Evolutionary conservation across 1,139 yeast species (phyloP).

Genomic region (Zygotorulaspora mrakii): DNA sequence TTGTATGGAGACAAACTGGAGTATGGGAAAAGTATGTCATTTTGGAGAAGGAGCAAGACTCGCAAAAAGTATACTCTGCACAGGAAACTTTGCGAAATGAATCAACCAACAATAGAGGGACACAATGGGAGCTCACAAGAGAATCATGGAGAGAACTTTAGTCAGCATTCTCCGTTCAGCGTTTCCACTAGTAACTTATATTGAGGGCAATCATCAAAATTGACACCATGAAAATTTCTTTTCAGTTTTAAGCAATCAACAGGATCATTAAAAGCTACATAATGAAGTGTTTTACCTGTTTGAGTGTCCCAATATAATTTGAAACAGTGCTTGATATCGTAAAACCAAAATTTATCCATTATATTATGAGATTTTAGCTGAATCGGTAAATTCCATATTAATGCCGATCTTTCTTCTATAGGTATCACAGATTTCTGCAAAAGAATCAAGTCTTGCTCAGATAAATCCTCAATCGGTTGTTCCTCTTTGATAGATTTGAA

Average conservation of each 20-base stretch:
- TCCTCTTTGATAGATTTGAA: slow-evolving; percentile 10
- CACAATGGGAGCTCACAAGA: slow-evolving; percentile 57
- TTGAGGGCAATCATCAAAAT: slow-evolving; percentile 17
- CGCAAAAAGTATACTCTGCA: slow-evolving; percentile 14
- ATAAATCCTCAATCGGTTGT: background rate
- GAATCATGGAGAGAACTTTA: slow-evolving; percentile 64
- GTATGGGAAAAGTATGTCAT: slow-evolving; percentile 86
- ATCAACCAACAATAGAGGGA: slow-evolving; percentile 23
- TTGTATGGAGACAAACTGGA: slow-evolving; percentile 73
- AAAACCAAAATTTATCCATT: slow-evolving; percentile 30
- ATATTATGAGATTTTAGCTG: slow-evolving; percentile 18
- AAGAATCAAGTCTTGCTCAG: slow-evolving; percentile 5
- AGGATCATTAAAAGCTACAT: slow-evolving; percentile 25
- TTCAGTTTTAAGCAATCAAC: slow-evolving; percentile 28
- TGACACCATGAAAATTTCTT: slow-evolving; percentile 32
- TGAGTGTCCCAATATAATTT: slow-evolving; percentile 25
- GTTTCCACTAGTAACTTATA: slow-evolving; percentile 22
- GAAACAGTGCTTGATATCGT: slow-evolving; percentile 30
- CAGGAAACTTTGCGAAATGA: slow-evolving; percentile 22
- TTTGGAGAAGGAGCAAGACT: slow-evolving; percentile 43
- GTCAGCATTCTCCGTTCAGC: slow-evolving; percentile 5
- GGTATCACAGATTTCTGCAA: slow-evolving; percentile 15
- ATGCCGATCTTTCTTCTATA: slow-evolving; percentile 25
- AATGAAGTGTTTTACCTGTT: slow-evolving; percentile 23
- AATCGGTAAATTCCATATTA: slow-evolving; percentile 34